Conservation (phyloP, 441 rosid genomes). For the Melianthus villosus region DNA sequence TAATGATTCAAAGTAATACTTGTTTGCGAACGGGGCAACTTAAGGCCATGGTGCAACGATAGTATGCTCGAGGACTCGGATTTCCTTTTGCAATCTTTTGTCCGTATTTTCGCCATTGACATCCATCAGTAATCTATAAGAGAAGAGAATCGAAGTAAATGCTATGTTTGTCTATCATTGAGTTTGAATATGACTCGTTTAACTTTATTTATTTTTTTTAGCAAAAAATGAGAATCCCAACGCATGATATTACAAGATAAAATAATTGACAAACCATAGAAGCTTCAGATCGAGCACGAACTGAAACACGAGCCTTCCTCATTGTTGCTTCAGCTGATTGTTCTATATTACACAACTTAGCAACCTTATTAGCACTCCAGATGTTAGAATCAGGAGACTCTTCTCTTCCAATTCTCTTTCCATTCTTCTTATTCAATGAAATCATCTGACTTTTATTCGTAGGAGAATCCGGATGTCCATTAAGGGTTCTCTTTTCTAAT, state of each 20-base stretch:
- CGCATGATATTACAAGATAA: not conserved
- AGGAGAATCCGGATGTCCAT: no score
- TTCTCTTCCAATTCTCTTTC: constrained; percentile 30
- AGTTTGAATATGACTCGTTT: not conserved
- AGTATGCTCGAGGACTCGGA: constrained; percentile 90
- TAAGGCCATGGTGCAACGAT: constrained; percentile 83
- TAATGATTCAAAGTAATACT: constrained; percentile 15
- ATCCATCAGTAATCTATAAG: constrained; percentile 64
- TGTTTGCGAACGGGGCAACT: constrained; percentile 89
- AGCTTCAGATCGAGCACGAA: constrained; percentile 90
- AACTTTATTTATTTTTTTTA: not conserved
- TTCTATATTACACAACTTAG: constrained; percentile 27
- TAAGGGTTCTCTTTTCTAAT: no score
- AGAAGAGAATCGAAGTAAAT: no score
- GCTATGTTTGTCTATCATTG: no score
- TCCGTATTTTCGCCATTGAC: constrained; percentile 81
- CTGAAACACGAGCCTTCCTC: constrained; percentile 96
- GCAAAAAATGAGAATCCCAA: not conserved
- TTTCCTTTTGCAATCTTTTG: constrained; percentile 93
- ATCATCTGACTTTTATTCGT: constrained; percentile 12
- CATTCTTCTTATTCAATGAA: not conserved
- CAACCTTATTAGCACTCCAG: constrained; percentile 44
- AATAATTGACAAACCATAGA: constrained; percentile 43
- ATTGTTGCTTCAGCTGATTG: constrained; percentile 90
- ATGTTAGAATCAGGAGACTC: constrained; percentile 45